phyloP scores from a whole-genome alignment of 23 red algal species.

The Gracilaria domingensis region DNA sequence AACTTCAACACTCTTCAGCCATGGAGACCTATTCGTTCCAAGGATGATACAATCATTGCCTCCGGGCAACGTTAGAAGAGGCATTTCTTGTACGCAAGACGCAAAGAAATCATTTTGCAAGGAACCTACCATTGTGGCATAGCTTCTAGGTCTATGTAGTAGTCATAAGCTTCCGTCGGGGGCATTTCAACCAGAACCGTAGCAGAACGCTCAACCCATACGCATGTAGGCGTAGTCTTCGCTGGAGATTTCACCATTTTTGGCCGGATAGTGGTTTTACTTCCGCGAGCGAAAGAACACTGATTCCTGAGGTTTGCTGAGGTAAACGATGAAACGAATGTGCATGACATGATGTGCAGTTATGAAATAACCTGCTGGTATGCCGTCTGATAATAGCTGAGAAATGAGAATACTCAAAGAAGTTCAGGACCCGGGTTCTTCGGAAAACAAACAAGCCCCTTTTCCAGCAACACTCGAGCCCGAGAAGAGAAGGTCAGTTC shows the following conservation, averaged over 20 bases:
- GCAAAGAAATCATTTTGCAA: neutral
- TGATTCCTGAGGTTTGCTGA: neutral
- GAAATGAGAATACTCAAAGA: neutral
- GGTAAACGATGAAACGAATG: neutral
- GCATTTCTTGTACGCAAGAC: neutral
- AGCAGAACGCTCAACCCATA: constrained; percentile 63
- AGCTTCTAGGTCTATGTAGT: constrained; percentile 59
- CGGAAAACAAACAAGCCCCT: too few species aligned
- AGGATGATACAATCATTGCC: neutral
- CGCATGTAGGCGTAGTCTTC: constrained; percentile 19
- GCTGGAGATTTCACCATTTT: neutral
- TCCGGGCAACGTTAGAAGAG: neutral
- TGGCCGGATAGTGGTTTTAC: neutral
- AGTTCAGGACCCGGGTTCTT: too few species aligned
- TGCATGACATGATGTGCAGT: neutral
- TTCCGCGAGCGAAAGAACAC: neutral
- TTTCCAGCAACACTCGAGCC: too few species aligned
- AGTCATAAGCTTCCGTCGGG: constrained; percentile 34
- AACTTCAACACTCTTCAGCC: constrained; percentile 69
- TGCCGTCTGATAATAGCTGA: neutral
- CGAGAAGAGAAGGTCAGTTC: too few species aligned
- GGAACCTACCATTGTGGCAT: constrained; percentile 53
- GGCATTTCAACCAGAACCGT: constrained; percentile 29
- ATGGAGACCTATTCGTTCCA: constrained; percentile 41
- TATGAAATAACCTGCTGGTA: neutral